Percentiles rank a stretch among this genome's conserved stretches.
Evolutionary conservation across 2,329 filamentous ascomycete species (phyloP).

Genomic region (Fusarium zealandicum): DNA sequence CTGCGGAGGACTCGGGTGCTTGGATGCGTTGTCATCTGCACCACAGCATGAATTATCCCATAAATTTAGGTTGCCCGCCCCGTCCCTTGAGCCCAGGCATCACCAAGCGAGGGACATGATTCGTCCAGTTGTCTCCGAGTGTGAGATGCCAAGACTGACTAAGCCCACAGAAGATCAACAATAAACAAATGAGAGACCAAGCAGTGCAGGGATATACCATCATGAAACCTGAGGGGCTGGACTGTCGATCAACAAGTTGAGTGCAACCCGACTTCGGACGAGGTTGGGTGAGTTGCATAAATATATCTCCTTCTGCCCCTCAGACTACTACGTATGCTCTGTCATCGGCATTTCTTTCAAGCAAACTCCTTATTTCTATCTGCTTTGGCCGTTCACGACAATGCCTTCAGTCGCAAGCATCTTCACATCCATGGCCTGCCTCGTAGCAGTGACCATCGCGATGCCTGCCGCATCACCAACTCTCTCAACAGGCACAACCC

Average conservation of each 20-base stretch:
- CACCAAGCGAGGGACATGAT: neutral
- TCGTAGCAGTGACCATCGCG: constrained; percentile 9
- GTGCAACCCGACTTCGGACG: neutral
- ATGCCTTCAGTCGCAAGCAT: constrained; percentile 22
- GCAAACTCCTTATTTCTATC: too few species aligned
- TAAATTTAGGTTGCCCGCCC: neutral
- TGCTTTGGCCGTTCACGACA: neutral
- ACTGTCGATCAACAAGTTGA: neutral
- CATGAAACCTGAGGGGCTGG: neutral
- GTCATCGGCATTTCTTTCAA: too few species aligned
- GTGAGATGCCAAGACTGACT: constrained; percentile 3
- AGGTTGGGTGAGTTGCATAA: too few species aligned
- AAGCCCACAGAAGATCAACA: neutral
- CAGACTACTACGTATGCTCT: too few species aligned
- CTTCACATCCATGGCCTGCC: constrained; percentile 5
- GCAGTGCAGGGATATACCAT: neutral
- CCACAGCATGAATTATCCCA: neutral
- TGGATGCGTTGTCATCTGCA: too few species aligned
- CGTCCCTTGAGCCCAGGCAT: neutral
- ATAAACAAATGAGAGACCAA: neutral
- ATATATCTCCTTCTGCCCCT: too few species aligned
- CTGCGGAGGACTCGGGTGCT: too few species aligned
- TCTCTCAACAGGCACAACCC: neutral
- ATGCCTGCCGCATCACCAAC: constrained; percentile 6
- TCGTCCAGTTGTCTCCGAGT: neutral